Base-by-base conservation (phyloP, 176 grass and related monocot genomes). In the Thalia dealbata region DNA sequence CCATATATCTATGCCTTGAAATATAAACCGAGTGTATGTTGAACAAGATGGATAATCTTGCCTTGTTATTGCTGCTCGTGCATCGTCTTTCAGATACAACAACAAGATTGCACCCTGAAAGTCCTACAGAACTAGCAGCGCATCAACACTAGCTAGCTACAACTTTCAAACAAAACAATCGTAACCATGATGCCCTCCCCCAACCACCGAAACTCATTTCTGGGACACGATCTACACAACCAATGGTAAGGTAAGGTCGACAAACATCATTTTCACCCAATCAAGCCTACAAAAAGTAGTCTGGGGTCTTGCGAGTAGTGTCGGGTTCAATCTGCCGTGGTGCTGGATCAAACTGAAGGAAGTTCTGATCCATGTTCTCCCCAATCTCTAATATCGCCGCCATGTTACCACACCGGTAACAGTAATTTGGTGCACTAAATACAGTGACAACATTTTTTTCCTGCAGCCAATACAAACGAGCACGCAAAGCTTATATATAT, bases 371-470 rank as follows among this genome's bases (percentile, higher is more conserved):
- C 92, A 96, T 96, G 52, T 96, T 89, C 78, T 96, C 92, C 28
- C 92, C 92, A 13, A 96, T 85, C 61, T 96, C 92, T 52, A 96
- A 79, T 79, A 96, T 96, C 13, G 92, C 92, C 15, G 92, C 92
- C 92, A 96, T 92, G 75, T 96, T 96, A 79, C 92, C 92, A 73
- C 92, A 96, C 3, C 92, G 88, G 41, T 96, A 96, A 79, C 92
- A 96, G 70, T 96, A 96, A 69, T 96, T 96, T 18, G 92, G 92
- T 1, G 92, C 92, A 64, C 92, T 96, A 81, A 96, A 96, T 60
- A 96, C 92, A 1, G 92, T 96, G 50, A 96, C 92, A 16, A 96
- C 92, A 85, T 92, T 96, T 77, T 92, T 92, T 25, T 96, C 92
- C 92, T 96, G 88, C 65, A 75, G 63, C 7, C 32, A 44, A 38